phyloP scores from a whole-genome alignment of 139 green algal species.

The Tetraselmis striata region DNA sequence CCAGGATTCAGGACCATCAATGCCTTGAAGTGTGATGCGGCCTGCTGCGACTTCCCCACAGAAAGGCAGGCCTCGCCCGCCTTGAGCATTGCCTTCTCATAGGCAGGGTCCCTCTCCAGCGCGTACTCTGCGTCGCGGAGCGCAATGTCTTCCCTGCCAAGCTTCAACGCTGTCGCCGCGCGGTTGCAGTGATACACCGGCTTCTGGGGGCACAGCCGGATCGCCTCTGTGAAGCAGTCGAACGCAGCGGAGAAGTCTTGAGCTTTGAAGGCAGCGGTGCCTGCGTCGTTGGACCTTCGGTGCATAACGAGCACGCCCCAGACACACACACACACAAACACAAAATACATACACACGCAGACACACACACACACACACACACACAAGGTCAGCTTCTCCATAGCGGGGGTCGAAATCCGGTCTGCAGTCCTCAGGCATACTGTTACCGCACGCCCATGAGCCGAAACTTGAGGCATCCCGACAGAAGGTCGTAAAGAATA shows the following conservation, averaged over 20 bases:
- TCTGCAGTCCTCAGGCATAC: too few relatives aligned
- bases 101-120: conserved; percentile 15
- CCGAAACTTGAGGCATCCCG: too few relatives aligned
- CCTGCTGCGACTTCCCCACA: background rate
- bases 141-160: conserved; percentile 28
- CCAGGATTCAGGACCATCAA: background rate
- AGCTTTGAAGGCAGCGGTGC: conserved; percentile 4
- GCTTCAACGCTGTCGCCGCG: conserved; percentile 37
- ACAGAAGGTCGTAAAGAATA: too few relatives aligned
- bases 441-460: too few relatives aligned
- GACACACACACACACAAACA: too few relatives aligned
- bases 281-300: conserved; percentile 29
- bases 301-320: background rate
- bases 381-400: too few relatives aligned
- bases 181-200: conserved; percentile 48
- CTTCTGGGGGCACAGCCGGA: conserved; percentile 33
- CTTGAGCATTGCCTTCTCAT: conserved; percentile 16
- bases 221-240: conserved; percentile 48
- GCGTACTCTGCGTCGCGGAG: conserved; percentile 28
- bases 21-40: background rate
- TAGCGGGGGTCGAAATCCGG: too few relatives aligned
- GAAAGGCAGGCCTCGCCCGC: conserved; percentile 16
- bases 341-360: too few relatives aligned
- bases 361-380: too few relatives aligned
- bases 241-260: conserved; percentile 34